These are phyloP conservation scores for Verticillium zaregamsianum DNA, from an alignment of 2,329 filamentous ascomycete species.

Conservation along the genomic window DNA sequence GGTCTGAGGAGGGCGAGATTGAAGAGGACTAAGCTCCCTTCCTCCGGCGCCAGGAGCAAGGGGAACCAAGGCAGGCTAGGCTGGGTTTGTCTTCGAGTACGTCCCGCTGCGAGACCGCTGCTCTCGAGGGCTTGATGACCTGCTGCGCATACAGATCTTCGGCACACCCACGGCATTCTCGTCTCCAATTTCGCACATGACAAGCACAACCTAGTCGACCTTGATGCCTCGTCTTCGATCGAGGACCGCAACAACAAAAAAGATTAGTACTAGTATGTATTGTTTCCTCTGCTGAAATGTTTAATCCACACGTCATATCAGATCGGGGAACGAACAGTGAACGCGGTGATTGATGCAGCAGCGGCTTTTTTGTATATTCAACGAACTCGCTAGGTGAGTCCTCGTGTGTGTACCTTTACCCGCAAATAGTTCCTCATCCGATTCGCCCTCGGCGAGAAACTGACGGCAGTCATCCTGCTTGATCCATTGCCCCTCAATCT, in stretches of 20 bases:
- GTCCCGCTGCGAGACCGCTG: background rate
- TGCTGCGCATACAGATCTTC: background rate
- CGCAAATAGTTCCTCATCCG: conserved; percentile 5
- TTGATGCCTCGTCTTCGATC: too few species aligned
- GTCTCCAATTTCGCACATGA: background rate
- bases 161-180: background rate
- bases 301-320: conserved; percentile 3
- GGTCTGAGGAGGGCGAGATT: conserved; percentile 97
- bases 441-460: conserved; percentile 34
- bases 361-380: conserved; percentile 3
- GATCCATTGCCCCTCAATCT: conserved; percentile 57
- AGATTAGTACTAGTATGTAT: conserved; percentile 9
- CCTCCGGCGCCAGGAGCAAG: background rate
- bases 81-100: background rate
- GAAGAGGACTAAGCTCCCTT: conserved; percentile 63
- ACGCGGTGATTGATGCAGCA: background rate
- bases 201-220: too few species aligned
- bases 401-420: background rate
- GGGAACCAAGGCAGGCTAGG: background rate
- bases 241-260: too few species aligned
- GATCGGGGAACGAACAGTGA: background rate
- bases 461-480: conserved; percentile 60
- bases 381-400: background rate
- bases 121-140: conserved; percentile 1
- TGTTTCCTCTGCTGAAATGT: background rate